Evolutionary conservation across 148 eudicot genomes (phyloP), one percentile per base, ranked within the genome.

Genomic region (Rhododendron ferrugineum): DNA sequence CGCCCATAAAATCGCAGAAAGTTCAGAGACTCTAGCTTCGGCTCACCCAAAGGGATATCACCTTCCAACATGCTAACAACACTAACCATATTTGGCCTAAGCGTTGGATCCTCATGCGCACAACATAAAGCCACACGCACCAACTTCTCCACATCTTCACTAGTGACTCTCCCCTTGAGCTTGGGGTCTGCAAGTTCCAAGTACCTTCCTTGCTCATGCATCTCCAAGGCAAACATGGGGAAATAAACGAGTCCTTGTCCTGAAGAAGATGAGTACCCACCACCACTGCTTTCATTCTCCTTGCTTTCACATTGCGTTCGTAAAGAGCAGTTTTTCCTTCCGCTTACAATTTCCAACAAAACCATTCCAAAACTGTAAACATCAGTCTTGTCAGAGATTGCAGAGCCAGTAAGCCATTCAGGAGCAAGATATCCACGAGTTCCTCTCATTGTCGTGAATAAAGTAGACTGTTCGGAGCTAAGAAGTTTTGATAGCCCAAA

Each of bases 381-480:
- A 85, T 96, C 98, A 0, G 98, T 91, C 87, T 92, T 96, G 46
- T 93, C 98, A 0, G 98, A 93, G 70, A 96, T 86, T 14, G 98
- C 91, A 2, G 98, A 93, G 88, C 93, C 94, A 2, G 96, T 93
- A 18, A 96, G 95, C 98, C 98, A 96, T 84, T 96, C 98, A 7
- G 98, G 98, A n/a, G 98, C 98, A 64, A 96, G 93, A 85, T 96
- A 96, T 20, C 98, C 98, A 2, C 98, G 96, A 1, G 98, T 96
- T 37, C 98, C 98, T 85, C 98, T 90, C 98, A 96, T 94, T 23
- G 98, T 96, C n/a, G 98, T 93, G 88, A 95, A 90, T 79, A 86
- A 91, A 58, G 92, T 83, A 0, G 98, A 95, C 74, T 95, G 94
- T 72, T 94, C 98, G 2, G 92, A 92, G 87, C 86, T 90, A 47